Conservation (phyloP, 805 yeast genomes). For the Starmerella vitae region DNA sequence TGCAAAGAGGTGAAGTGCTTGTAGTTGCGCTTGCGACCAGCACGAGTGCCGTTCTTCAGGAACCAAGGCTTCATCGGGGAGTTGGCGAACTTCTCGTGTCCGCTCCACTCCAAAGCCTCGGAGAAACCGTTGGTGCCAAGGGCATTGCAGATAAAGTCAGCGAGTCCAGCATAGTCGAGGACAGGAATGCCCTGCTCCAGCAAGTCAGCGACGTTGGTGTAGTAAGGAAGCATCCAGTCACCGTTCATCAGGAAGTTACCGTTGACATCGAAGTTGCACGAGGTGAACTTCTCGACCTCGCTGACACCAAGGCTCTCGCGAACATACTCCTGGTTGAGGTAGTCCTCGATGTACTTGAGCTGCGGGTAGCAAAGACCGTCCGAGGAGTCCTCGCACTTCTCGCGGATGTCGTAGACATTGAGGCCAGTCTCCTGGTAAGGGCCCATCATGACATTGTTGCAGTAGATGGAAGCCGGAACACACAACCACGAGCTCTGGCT, state of each 20-base stretch:
- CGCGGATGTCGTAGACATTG: constrained; percentile 79
- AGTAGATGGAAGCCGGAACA: constrained; percentile 79
- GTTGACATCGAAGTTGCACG: constrained; percentile 68
- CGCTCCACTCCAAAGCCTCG: constrained; percentile 51
- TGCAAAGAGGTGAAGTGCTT: constrained; percentile 65
- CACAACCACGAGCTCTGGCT: constrained; percentile 62
- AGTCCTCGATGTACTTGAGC: constrained; percentile 55
- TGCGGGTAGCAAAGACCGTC: constrained; percentile 54
- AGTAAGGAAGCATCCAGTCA: constrained; percentile 56
- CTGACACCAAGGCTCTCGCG: constrained; percentile 63
- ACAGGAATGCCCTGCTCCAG: constrained; percentile 64
- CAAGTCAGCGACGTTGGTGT: constrained; percentile 41
- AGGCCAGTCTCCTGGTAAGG: constrained; percentile 70
- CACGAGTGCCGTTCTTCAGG: constrained; percentile 31
- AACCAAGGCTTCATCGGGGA: constrained; percentile 23
- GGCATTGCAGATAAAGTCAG: constrained; percentile 89
- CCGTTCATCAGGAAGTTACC: constrained; percentile 58
- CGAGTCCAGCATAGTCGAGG: constrained; percentile 85
- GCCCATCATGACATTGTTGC: constrained; percentile 59
- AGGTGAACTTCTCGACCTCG: constrained; percentile 59
- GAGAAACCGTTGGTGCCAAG: constrained; percentile 81
- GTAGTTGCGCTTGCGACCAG: constrained; percentile 52
- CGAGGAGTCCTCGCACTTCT: constrained; percentile 34
- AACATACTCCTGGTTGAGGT: constrained; percentile 61
- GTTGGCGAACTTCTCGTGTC: constrained; percentile 36